Base-by-base conservation (phyloP, 306 rosid genomes). In the Prunus kanzakura region DNA sequence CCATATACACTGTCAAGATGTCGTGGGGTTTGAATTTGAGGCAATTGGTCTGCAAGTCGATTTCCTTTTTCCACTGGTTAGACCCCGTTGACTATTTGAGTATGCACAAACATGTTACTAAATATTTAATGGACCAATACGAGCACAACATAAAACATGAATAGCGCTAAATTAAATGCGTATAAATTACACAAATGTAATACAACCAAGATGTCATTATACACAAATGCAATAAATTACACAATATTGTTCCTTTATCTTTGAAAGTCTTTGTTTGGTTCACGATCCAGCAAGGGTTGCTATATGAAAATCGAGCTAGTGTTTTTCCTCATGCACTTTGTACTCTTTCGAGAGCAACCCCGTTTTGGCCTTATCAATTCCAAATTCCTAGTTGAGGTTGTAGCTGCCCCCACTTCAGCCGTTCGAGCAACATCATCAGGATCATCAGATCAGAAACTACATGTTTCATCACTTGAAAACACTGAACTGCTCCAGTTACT, bases 211-310 rank as follows among this genome's bases (percentile, higher is more conserved):
- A 32, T 32, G 38, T 32, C 38, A 32, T 32, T 32, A 32, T 32
- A 32, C 38, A 32, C 38, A 35, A 35, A 35, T 4, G 8, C 35
- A 35, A 35, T 35, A 35, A 35, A 5, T 35, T 35, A 35, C 38
- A 75, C 46, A 88, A 46, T 22, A 79, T 74, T 13, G 84, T 88
- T 69, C 30, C 67, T 57, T 27, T 62, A 22, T 8, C 54, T 27
- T 25, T 8, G 8, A 14, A 29, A 23, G 20, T 4, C 11, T 22
- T n/a, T 14, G 23, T 6, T 29, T 10, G 3, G 9, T 43, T 11
- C 5, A 20, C 2, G 6, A 8, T 6, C 16, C 12, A 4, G 38
- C 29, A 0, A 0, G 6, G 29, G 22, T 45, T 49, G 25, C 6
- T 14, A 11, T 32, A 4, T 6, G 57, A 45, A 32, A 3, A 35